Evolutionary conservation across 2,329 filamentous ascomycete genomes (phyloP).

Genomic region (Trichoderma oligosporum): DNA sequence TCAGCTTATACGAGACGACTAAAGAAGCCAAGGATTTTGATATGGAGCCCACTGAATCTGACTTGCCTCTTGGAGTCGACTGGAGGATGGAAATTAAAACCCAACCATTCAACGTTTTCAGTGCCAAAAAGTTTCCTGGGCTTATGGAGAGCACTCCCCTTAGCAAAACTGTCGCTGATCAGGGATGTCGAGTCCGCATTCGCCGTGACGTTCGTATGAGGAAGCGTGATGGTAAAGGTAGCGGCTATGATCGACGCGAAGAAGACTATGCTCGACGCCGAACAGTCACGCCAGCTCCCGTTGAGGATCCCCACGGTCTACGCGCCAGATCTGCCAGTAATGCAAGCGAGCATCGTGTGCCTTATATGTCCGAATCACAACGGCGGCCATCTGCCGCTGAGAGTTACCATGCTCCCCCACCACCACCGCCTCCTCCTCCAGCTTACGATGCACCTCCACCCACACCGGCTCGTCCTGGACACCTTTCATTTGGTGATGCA

Average conservation of each 20-base stretch:
- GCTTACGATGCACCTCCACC: conserved; percentile 32
- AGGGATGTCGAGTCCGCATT: conserved; percentile 94
- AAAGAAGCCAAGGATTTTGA: conserved; percentile 81
- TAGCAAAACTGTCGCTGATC: conserved; percentile 88
- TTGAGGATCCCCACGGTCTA: conserved; percentile 32
- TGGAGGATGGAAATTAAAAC: conserved; percentile 91
- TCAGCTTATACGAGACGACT: conserved; percentile 90
- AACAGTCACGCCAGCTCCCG: conserved; percentile 34
- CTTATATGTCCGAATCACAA: conserved; percentile 39
- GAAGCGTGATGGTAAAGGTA: conserved; percentile 69
- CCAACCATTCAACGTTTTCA: conserved; percentile 80
- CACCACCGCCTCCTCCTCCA: conserved; percentile 31
- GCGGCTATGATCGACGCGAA: conserved; percentile 56
- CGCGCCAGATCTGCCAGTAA: conserved; percentile 60
- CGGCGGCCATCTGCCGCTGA: conserved; percentile 49
- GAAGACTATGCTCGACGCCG: conserved; percentile 52
- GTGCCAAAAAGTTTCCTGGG: conserved; percentile 97
- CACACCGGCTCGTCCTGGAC: conserved; percentile 25
- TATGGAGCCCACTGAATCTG: conserved; percentile 42
- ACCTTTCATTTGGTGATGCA: conserved; percentile 36
- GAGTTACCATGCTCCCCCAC: conserved; percentile 38
- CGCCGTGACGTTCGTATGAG: conserved; percentile 91
- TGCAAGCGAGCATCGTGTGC: conserved; percentile 48
- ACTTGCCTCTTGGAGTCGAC: conserved; percentile 59
- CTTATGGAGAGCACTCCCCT: conserved; percentile 83